Evolutionary conservation across 331 rosid species (phyloP).

Genomic region (Stylosanthes scabra): DNA sequence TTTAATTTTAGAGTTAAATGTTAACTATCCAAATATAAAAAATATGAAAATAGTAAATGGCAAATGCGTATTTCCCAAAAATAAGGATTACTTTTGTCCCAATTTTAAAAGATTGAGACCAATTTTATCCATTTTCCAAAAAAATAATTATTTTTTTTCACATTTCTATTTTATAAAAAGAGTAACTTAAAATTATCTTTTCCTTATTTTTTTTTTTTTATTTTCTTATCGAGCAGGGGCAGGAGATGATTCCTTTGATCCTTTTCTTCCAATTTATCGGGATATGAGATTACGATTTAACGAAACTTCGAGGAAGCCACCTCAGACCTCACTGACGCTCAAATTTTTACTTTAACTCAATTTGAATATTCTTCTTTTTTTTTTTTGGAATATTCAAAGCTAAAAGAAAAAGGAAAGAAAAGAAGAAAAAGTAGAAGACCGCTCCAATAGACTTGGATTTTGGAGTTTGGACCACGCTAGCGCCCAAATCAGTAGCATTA

Average conservation of each 20-base stretch:
- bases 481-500: background rate
- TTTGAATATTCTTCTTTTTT: no score
- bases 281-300: constrained; percentile 8
- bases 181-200: background rate
- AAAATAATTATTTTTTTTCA: no score
- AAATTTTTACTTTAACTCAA: background rate
- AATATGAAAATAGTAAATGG: no score
- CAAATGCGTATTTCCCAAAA: no score
- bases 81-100: no score
- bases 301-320: constrained; percentile 15
- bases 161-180: no score
- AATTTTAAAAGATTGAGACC: no score
- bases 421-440: background rate
- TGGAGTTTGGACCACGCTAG: constrained; percentile 16
- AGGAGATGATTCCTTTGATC: constrained; percentile 33
- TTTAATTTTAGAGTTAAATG: no score
- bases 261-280: constrained; percentile 46
- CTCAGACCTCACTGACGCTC: no score
- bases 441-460: constrained; percentile 21
- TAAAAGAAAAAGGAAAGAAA: background rate
- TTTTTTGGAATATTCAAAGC: background rate
- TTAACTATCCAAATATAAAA: no score
- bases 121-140: no score
- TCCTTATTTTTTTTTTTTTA: no score
- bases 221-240: background rate